A percentile compares a stretch with the other conserved stretches of the same genome.
phyloP scores from a whole-genome alignment of 495 filamentous ascomycete genomes.

The Opeltia flavorubescens region DNA sequence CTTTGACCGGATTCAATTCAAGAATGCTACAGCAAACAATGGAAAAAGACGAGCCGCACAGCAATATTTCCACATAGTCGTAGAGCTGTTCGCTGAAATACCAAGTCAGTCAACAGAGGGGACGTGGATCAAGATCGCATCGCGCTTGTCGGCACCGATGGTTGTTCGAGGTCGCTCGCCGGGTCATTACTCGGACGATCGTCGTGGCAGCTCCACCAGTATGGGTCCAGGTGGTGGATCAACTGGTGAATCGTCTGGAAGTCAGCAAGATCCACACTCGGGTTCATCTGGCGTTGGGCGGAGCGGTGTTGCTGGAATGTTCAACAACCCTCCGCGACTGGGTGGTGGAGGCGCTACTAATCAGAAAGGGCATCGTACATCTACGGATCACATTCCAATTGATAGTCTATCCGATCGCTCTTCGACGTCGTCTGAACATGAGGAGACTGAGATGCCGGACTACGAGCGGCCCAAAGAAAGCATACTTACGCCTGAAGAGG shows the following conservation, averaged over 20 bases:
- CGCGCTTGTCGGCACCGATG: constrained; percentile 67
- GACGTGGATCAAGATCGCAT: constrained; percentile 64
- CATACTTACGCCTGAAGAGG: constrained; percentile 4
- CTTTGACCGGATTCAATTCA: constrained; percentile 94
- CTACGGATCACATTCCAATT: not conserved
- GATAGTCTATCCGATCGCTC: constrained; percentile 1
- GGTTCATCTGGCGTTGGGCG: not conserved
- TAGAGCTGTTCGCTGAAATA: constrained; percentile 77
- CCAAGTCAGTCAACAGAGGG: constrained; percentile 29
- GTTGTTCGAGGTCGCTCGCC: constrained; percentile 88
- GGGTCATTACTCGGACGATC: constrained; percentile 81
- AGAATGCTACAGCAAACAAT: constrained; percentile 91
- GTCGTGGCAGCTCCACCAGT: constrained; percentile 55
- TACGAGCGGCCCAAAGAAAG: not conserved
- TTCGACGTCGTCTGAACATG: constrained; percentile 4
- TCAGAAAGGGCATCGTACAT: constrained; percentile 1
- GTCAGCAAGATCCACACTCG: constrained; percentile 3
- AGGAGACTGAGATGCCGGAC: not conserved
- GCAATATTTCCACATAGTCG: constrained; percentile 85
- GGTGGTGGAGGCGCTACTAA: constrained; percentile 1
- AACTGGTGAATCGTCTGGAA: constrained; percentile 1
- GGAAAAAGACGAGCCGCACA: constrained; percentile 84
- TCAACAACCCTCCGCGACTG: constrained; percentile 1
- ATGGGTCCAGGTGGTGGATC: constrained; percentile 50
- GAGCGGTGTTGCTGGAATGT: constrained; percentile 3